These are phyloP conservation scores for Fraxinus sp. DNA, from an alignment of 305 asterid species.

Conservation along the genomic window DNA sequence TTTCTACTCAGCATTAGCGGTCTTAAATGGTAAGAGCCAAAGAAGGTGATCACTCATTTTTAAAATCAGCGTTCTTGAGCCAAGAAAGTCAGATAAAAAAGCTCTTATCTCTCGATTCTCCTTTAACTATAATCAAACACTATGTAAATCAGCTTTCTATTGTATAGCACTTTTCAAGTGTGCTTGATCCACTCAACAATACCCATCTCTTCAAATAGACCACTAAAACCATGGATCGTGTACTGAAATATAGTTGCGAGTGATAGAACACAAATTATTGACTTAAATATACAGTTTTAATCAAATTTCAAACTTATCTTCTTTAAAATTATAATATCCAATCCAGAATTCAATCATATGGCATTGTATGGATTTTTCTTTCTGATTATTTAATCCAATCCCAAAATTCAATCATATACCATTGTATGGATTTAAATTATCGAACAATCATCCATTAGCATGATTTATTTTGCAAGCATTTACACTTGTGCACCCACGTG, in stretches of 20 bases:
- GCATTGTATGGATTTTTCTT: background rate
- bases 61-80: background rate
- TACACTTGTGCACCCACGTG: slow-evolving; percentile 4
- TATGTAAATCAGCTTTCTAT: background rate
- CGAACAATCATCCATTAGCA: background rate
- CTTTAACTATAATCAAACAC: background rate
- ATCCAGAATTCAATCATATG: background rate
- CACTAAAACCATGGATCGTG: background rate
- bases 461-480: background rate
- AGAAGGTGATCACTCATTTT: background rate
- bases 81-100: background rate
- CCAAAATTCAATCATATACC: background rate
- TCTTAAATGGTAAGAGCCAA: background rate
- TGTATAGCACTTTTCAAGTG: background rate
- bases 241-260: background rate
- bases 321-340: background rate
- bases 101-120: background rate
- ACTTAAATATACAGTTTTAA: background rate
- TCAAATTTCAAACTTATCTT: background rate
- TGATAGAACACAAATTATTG: background rate
- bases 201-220: background rate
- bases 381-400: background rate
- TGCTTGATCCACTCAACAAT: background rate
- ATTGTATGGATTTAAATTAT: background rate
- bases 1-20: background rate